Evolutionary conservation across 805 yeast species (phyloP).

Genomic region (Candida glaebosa): DNA sequence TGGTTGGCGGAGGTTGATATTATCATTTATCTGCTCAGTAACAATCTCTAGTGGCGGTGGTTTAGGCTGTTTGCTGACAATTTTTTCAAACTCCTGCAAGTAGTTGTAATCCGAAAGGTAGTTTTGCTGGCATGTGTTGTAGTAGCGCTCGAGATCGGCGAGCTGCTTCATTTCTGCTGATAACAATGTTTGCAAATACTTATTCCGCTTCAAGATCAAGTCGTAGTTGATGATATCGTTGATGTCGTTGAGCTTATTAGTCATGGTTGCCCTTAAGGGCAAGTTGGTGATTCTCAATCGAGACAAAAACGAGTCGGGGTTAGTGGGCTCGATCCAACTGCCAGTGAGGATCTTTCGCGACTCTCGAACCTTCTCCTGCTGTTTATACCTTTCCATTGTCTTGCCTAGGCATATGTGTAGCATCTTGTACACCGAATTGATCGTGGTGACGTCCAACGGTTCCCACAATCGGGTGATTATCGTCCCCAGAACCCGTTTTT

Average conservation of each 20-base stretch:
- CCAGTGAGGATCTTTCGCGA: constrained; percentile 22
- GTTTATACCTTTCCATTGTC: constrained; percentile 21
- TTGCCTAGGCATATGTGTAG: constrained; percentile 23
- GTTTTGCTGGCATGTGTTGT: constrained; percentile 17
- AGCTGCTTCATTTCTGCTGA: constrained; percentile 40
- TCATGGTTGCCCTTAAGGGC: constrained; percentile 21
- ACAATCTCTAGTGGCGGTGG: constrained; percentile 5
- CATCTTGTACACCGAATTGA: constrained; percentile 19
- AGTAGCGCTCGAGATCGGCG: constrained; percentile 26
- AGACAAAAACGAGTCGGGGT: constrained; percentile 20
- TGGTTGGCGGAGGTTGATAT: neutral
- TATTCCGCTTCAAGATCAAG: constrained; percentile 20
- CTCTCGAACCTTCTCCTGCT: constrained; percentile 14
- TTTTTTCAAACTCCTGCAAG: constrained; percentile 26
- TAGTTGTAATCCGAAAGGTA: constrained; percentile 32
- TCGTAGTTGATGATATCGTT: constrained; percentile 23
- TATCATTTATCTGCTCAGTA: constrained; percentile 2
- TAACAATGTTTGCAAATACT: constrained; percentile 31
- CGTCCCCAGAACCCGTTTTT: constrained; percentile 19
- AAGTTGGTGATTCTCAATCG: constrained; percentile 23
- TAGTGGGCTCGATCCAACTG: constrained; percentile 21
- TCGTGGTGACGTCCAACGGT: constrained; percentile 16
- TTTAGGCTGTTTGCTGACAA: constrained; percentile 12
- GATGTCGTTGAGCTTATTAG: constrained; percentile 10
- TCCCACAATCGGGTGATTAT: constrained; percentile 30